Base-by-base conservation (phyloP, 495 filamentous ascomycete genomes). In the Friedmanniomyces simplex region DNA sequence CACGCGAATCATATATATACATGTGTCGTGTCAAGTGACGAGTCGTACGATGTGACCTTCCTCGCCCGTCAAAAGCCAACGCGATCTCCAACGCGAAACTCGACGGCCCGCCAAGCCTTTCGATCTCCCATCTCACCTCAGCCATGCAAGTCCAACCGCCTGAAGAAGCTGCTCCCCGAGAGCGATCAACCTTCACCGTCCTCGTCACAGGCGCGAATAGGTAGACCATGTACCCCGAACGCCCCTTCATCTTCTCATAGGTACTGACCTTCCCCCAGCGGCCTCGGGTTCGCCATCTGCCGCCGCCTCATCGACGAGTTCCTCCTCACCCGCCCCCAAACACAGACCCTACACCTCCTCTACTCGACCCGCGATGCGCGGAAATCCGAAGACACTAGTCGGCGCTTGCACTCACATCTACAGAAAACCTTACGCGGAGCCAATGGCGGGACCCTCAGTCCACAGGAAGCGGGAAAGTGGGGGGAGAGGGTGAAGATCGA, bases 301-400 rank as follows among this genome's bases (percentile, higher is more conserved):
- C 79, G 82, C 58, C 90, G 94, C 57, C 78, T 97, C 18, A 90
- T 91, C 59, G 85, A 95, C 73, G 90, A 96, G 67, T 97, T 95
- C 78, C 79, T 95, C 55, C 70, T 69, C 50, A 80, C 79, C 12
- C 82, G 81, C 54, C 79, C 85, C 24, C 70, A 78, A 24, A 73
- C 77, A 26, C 74, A 84, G 52, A 80, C 79, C 63, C 76, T 88
- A 34, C 71, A 82, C 62, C 72, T 88, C 30, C 81, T 89, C 63
- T 71, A 82, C 36, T 85, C 83, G 4, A 86, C 86, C 16, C 82
- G 85, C 49, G 76, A 77, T 56, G 61, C 68, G 24, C 65, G 69
- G 28, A 89, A 89, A 68, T 79, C 78, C 45, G 74, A 75, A 22
- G 75, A 76, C 41, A 86, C 86, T 10, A 69, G 85, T 53, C 59